phyloP scores from a whole-genome alignment of 2,329 filamentous ascomycete genomes.

The Epichloe coenophiala region DNA sequence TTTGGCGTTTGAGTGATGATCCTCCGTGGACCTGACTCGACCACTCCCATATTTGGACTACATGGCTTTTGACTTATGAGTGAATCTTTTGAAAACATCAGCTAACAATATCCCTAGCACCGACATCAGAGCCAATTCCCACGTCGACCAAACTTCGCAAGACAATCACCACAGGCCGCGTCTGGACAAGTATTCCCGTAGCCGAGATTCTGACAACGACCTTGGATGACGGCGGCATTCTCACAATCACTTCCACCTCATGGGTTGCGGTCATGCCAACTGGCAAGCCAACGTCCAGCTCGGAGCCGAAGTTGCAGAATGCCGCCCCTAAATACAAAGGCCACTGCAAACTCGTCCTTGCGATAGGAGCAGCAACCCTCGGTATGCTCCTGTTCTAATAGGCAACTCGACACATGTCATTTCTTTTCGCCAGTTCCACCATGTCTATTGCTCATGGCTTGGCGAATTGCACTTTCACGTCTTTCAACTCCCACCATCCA shows the following conservation, averaged over 20 bases:
- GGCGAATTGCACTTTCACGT: not conserved
- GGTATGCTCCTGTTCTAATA: conserved; percentile 1
- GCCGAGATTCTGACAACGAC: conserved; percentile 32
- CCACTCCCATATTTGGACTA: not conserved
- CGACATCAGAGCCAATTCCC: conserved; percentile 1
- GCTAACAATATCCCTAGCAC: conserved; percentile 8
- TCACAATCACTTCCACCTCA: conserved; percentile 34
- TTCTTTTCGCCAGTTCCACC: not conserved
- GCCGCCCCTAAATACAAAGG: conserved; percentile 15
- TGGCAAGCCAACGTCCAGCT: conserved; percentile 13
- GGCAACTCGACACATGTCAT: not conserved
- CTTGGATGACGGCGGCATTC: conserved; percentile 28
- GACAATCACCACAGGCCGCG: conserved; percentile 21
- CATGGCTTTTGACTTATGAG: not conserved
- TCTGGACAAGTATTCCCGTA: conserved; percentile 23
- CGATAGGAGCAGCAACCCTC: conserved; percentile 15
- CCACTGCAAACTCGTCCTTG: conserved; percentile 9
- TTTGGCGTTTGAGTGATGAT: not conserved
- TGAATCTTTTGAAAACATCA: not conserved
- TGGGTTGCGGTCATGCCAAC: conserved; percentile 31
- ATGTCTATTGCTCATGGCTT: not conserved
- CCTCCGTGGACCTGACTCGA: not conserved
- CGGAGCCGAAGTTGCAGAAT: conserved; percentile 24
- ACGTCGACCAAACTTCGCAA: conserved; percentile 12
- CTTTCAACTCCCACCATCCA: not conserved